Conservation (phyloP, 176 grass and related monocot species). For the Triticum dicoccoides region DNA sequence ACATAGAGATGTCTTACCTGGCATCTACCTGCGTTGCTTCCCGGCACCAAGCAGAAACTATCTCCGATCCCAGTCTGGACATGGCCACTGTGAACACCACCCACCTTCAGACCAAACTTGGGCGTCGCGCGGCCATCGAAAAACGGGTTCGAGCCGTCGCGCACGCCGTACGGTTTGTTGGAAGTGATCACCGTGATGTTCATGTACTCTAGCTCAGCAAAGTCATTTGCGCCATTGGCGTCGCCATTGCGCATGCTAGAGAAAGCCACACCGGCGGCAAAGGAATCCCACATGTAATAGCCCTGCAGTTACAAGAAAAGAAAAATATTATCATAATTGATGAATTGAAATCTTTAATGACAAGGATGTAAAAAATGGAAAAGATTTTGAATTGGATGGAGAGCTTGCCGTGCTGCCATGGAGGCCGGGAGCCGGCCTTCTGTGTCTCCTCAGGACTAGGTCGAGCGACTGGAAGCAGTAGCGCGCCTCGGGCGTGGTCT, state of each 20-base stretch:
- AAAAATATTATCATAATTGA: not conserved
- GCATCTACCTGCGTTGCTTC: slow-evolving; percentile 49
- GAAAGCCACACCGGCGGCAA: slow-evolving; percentile 49
- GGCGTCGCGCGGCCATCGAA: slow-evolving; percentile 47
- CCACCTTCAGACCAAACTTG: slow-evolving; percentile 46
- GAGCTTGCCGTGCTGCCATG: slow-evolving; percentile 52
- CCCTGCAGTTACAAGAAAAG: slow-evolving; percentile 26
- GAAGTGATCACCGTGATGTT: slow-evolving; percentile 74
- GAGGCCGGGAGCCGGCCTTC: slow-evolving; percentile 24
- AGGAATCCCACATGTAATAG: slow-evolving; percentile 81
- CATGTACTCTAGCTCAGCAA: slow-evolving; percentile 60
- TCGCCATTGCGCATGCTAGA: slow-evolving; percentile 58
- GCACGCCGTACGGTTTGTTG: slow-evolving; percentile 46
- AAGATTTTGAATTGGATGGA: not conserved
- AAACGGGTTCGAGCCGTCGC: slow-evolving; percentile 60
- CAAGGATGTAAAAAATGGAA: not conserved
- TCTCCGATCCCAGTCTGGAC: slow-evolving; percentile 68
- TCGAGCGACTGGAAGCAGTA: slow-evolving; percentile 66
- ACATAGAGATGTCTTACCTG: slow-evolving; percentile 10
- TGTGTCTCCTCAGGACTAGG: slow-evolving; percentile 20
- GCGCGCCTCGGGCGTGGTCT: slow-evolving; percentile 63
- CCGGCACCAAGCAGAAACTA: slow-evolving; percentile 50
- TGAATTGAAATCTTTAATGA: not conserved
- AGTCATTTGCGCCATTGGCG: slow-evolving; percentile 54
- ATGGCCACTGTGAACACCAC: slow-evolving; percentile 72